These are phyloP conservation scores for Didymella pomorum DNA, from an alignment of 2,329 filamentous ascomycete genomes.

Conservation along the genomic window DNA sequence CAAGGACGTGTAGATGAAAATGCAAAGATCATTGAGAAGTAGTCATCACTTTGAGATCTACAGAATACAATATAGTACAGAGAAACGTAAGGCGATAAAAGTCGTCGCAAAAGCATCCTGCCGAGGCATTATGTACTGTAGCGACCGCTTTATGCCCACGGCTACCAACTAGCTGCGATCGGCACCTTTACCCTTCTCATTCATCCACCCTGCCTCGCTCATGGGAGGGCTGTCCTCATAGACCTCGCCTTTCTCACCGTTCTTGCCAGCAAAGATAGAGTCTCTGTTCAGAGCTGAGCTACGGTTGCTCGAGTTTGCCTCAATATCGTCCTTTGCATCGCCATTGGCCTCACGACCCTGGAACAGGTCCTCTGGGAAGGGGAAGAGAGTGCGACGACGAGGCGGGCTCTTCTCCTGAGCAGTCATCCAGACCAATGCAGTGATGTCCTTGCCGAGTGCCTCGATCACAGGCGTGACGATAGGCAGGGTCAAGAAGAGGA, in stretches of 20 bases:
- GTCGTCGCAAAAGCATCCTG: neutral
- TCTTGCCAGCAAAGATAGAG: constrained; percentile 2
- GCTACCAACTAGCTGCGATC: neutral
- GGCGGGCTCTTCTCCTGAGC: constrained; percentile 48
- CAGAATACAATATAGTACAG: neutral
- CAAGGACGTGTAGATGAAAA: neutral
- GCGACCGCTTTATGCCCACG: neutral
- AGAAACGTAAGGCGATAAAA: neutral
- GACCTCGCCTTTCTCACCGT: neutral
- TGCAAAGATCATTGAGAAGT: neutral
- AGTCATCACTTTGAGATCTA: neutral
- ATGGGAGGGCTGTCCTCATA: neutral
- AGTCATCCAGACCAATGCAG: constrained; percentile 47
- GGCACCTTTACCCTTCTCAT: neutral
- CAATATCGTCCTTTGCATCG: constrained; percentile 15
- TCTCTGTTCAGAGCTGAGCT: constrained; percentile 5
- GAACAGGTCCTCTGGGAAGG: constrained; percentile 38
- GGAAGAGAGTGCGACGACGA: constrained; percentile 44
- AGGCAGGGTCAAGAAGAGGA: constrained; percentile 45
- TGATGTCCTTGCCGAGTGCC: constrained; percentile 52
- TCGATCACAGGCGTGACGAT: constrained; percentile 52
- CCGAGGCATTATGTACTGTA: no score
- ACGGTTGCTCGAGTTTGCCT: constrained; percentile 12
- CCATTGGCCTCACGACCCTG: constrained; percentile 21
- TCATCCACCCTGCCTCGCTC: constrained; percentile 1